Conservation (phyloP, 192 early-diverging fungal genomes). For the Kappamyces sp. region DNA sequence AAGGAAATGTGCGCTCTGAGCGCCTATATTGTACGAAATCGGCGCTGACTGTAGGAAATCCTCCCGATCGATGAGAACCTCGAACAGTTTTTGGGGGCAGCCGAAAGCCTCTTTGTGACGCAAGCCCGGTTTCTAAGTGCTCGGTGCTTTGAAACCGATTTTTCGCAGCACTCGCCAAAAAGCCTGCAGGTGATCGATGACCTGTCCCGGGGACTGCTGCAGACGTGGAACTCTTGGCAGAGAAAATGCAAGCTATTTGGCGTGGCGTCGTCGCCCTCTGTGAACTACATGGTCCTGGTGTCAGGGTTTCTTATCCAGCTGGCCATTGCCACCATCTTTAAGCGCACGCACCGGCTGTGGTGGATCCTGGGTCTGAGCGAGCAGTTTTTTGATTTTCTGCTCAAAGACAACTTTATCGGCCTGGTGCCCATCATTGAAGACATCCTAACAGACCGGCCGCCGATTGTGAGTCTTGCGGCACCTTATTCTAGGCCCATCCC, state of each 20-base stretch:
- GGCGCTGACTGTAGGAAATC: conserved; percentile 22
- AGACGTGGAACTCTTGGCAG: background rate
- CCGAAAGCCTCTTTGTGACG: background rate
- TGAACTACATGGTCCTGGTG: background rate
- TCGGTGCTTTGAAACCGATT: background rate
- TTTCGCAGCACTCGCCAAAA: background rate
- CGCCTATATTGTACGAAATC: conserved; percentile 27
- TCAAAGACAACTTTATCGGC: conserved; percentile 32
- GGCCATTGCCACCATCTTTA: background rate
- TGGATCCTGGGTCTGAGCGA: conserved; percentile 42
- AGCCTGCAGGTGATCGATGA: background rate
- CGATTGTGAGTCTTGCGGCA: conserved; percentile 26
- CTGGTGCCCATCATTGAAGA: conserved; percentile 33
- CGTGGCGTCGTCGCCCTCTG: background rate
- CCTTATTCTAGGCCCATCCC: conserved; percentile 23
- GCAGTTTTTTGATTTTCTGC: conserved; percentile 38
- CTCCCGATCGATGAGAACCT: conserved; percentile 24
- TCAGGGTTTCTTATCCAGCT: conserved; percentile 10
- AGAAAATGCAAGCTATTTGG: background rate
- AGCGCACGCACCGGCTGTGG: conserved; percentile 19
- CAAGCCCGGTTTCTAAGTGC: conserved; percentile 4
- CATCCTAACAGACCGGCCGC: conserved; percentile 28
- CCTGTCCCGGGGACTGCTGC: background rate
- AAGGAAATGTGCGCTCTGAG: conserved; percentile 40
- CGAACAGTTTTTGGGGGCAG: conserved; percentile 24